Conservation (phyloP, 352 stramenopile genomes). For the Globisporangium carolinianum region DNA sequence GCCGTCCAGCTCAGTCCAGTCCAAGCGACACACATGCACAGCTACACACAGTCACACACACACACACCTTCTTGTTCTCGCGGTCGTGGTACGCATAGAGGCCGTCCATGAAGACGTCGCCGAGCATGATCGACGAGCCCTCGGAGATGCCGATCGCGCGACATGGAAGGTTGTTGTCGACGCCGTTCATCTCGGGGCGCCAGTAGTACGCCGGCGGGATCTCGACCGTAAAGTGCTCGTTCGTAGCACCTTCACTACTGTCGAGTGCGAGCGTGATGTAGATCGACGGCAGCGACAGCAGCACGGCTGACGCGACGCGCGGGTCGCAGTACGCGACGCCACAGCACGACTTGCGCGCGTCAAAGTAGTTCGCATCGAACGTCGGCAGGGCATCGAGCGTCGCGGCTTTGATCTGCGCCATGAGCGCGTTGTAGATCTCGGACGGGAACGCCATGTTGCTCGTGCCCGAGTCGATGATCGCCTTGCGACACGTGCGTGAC, state of each 20-base stretch:
- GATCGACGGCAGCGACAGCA: slow-evolving; percentile 69
- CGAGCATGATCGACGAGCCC: slow-evolving; percentile 56
- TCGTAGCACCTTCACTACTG: slow-evolving; percentile 29
- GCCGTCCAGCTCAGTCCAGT: background rate
- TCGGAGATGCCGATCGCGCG: slow-evolving; percentile 77
- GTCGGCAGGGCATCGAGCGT: slow-evolving; percentile 49
- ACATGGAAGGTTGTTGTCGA: slow-evolving; percentile 40
- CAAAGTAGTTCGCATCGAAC: slow-evolving; percentile 71
- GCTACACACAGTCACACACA: too few relatives aligned
- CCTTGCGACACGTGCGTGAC: slow-evolving; percentile 13
- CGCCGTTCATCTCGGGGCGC: slow-evolving; percentile 72
- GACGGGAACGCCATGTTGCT: slow-evolving; percentile 78
- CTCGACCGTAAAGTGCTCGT: slow-evolving; percentile 62
- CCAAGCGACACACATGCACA: too few relatives aligned
- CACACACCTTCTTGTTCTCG: slow-evolving; percentile 25
- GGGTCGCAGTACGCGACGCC: slow-evolving; percentile 65
- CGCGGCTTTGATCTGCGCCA: slow-evolving; percentile 52
- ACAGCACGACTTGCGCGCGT: slow-evolving; percentile 61
- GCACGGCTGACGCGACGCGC: slow-evolving; percentile 28
- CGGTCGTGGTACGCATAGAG: slow-evolving; percentile 77
- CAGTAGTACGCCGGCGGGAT: slow-evolving; percentile 83
- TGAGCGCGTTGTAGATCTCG: slow-evolving; percentile 68
- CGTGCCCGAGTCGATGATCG: slow-evolving; percentile 77
- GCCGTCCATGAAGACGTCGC: slow-evolving; percentile 83
- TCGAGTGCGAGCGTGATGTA: slow-evolving; percentile 69